Evolutionary conservation across 225 moss, liverwort and hornwort species (phyloP).

Genomic region (Polytrichum formosum): DNA sequence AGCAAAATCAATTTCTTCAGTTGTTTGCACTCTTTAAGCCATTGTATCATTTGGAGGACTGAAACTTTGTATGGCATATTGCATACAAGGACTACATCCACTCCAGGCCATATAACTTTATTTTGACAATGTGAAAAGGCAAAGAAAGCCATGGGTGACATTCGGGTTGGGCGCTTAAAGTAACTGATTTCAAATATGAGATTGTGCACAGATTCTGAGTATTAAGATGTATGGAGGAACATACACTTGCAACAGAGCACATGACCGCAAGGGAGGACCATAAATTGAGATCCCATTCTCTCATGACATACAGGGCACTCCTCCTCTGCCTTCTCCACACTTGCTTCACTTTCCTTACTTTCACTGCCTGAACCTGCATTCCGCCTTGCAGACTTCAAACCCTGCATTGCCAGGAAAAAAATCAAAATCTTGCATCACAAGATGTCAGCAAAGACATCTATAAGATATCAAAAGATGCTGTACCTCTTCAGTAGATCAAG

Average conservation of each 20-base stretch:
- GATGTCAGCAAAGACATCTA: background rate
- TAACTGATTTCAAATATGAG: no score
- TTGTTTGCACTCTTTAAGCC: no score
- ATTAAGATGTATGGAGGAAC: constrained; percentile 11
- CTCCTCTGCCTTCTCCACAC: constrained; percentile 39
- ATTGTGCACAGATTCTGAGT: no score
- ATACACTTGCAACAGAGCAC: constrained; percentile 93
- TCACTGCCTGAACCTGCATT: constrained; percentile 26
- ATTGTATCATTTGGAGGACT: no score
- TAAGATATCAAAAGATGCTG: background rate
- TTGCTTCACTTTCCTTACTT: constrained; percentile 30
- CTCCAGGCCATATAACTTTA: no score
- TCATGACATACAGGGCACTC: constrained; percentile 84
- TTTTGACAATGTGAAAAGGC: no score
- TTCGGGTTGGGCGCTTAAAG: no score
- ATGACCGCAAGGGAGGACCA: constrained; percentile 98
- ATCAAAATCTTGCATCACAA: no score
- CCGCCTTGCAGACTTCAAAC: constrained; percentile 70
- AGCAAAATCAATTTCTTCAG: no score
- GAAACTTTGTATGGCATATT: no score
- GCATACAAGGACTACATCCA: background rate
- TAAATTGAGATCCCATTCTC: constrained; percentile 73
- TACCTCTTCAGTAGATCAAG: no score
- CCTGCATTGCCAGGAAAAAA: constrained; percentile 32
- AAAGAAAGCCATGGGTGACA: no score